Evolutionary conservation across 2,329 filamentous ascomycete genomes (phyloP), one percentile per base, ranked within the genome.

Genomic region (Diaporthe batatas): DNA sequence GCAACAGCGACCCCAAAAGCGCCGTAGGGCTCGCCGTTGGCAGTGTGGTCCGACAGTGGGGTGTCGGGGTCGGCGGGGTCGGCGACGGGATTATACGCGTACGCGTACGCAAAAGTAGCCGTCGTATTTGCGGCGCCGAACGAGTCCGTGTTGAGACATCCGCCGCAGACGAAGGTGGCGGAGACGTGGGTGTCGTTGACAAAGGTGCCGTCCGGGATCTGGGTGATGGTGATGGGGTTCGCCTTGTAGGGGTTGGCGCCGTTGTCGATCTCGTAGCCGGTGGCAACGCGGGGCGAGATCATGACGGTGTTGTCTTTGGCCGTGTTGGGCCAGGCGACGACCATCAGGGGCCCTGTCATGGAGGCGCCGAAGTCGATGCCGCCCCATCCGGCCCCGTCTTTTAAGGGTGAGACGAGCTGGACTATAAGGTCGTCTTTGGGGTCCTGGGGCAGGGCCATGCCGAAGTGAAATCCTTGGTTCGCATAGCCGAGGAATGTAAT

Each of bases 121-220:
- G 72, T 57, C 23, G 29, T 25, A 34, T 64, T 68, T 23, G 23
- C 51, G 36, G 58, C 68, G 49, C 71, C 47, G 59, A 75, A 75
- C 25, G 74, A 75, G 70, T 83, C 82, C 6, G 78, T 78, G 23
- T 79, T 78, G 71, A 85, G 79, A 71, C 85, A 87, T 14, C 81
- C 81, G 58, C 82, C 79, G 76, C 87, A 90, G 49, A 89, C 82
- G 79, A 89, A 89, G 0, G 87, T 89, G 75, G 86, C 87, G 2
- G 85, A 85, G 77, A 84, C 85, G 75, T 88, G 85, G 1, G 87
- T 89, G 74, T 79, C 80, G 81, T 89, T 89, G 72, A 87, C 79
- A 32, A 85, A 87, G 1, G 86, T 88, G 34, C 87, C 86, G 29
- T 86, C 85, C 32, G 85, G 79, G 74, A 89, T 89, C 18, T 86